These are phyloP conservation scores for Ophiostoma tasmaniense DNA, from an alignment of 2,329 filamentous ascomycete species.

Conservation along the genomic window DNA sequence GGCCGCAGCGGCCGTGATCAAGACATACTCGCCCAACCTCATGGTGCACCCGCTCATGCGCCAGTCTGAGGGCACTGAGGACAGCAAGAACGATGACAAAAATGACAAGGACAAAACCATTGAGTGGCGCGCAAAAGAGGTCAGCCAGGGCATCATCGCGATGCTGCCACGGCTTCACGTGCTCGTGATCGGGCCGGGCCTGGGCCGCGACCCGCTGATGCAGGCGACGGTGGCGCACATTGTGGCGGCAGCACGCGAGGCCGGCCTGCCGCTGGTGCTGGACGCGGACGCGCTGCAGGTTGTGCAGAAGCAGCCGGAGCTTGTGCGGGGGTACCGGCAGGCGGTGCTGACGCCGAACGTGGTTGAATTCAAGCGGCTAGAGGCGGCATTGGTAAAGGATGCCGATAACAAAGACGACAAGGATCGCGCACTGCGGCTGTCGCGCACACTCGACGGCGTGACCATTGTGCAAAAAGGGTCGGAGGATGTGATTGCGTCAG, in stretches of 20 bases:
- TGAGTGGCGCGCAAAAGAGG: slow-evolving; percentile 48
- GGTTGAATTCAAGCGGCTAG: slow-evolving; percentile 79
- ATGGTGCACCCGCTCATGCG: slow-evolving; percentile 98
- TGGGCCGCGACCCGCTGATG: slow-evolving; percentile 84
- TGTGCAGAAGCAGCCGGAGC: slow-evolving; percentile 63
- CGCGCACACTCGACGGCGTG: slow-evolving; percentile 72
- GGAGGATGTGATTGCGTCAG: slow-evolving; percentile 58
- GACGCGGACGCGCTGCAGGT: slow-evolving; percentile 84
- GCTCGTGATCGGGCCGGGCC: slow-evolving; percentile 83
- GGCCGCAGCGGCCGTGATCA: slow-evolving; percentile 78
- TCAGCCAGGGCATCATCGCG: slow-evolving; percentile 61
- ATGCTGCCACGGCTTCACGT: slow-evolving; percentile 86
- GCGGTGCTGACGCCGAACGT: slow-evolving; percentile 93
- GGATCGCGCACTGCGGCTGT: slow-evolving; percentile 51
- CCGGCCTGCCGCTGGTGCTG: slow-evolving; percentile 69
- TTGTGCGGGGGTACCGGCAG: slow-evolving; percentile 71
- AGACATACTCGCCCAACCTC: slow-evolving; percentile 93
- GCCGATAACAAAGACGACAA: slow-evolving; percentile 18
- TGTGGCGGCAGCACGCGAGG: slow-evolving; percentile 66
- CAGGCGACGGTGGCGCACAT: slow-evolving; percentile 75
- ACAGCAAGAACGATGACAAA: no score
- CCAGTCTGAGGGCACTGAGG: slow-evolving; percentile 37
- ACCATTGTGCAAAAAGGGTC: slow-evolving; percentile 85
- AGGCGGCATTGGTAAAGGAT: slow-evolving; percentile 59
- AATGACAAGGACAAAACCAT: slow-evolving; percentile 21